Evolutionary conservation across 2,329 filamentous ascomycete species (phyloP).

Genomic region (Colletotrichum sp.): DNA sequence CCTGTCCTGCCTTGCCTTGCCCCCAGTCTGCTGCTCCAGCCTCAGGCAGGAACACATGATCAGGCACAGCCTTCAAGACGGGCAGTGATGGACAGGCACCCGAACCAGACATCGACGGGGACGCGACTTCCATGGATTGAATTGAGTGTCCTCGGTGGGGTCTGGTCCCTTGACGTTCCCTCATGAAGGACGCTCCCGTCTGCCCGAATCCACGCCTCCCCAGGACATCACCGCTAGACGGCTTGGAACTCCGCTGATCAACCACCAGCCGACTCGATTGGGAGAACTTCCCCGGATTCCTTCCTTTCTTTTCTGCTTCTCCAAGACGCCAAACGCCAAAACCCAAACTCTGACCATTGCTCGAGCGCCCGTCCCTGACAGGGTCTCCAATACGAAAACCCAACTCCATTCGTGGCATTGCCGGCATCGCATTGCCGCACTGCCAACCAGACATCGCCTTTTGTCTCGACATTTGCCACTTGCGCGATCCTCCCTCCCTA

Average conservation of each 20-base stretch:
- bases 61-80: neutral
- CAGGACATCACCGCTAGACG: neutral
- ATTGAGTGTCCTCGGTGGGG: neutral
- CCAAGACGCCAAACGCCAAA: neutral
- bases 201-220: neutral
- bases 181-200: neutral
- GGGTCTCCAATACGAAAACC: neutral
- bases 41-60: neutral
- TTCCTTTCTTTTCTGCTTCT: neutral
- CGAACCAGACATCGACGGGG: neutral
- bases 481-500: neutral
- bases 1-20: neutral
- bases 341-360: neutral
- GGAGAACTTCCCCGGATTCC: conserved; percentile 11
- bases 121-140: neutral
- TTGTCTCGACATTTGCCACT: neutral
- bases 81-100: neutral
- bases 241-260: conserved; percentile 12
- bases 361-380: neutral
- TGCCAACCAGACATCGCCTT: neutral
- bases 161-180: neutral
- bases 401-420: neutral
- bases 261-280: neutral
- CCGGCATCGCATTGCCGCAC: neutral
- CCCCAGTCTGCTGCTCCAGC: neutral